Percentiles rank a stretch among this genome's conserved stretches.
These are phyloP conservation scores for Psidium friedrichsthalianum DNA, from an alignment of 345 rosid species.

Conservation along the genomic window DNA sequence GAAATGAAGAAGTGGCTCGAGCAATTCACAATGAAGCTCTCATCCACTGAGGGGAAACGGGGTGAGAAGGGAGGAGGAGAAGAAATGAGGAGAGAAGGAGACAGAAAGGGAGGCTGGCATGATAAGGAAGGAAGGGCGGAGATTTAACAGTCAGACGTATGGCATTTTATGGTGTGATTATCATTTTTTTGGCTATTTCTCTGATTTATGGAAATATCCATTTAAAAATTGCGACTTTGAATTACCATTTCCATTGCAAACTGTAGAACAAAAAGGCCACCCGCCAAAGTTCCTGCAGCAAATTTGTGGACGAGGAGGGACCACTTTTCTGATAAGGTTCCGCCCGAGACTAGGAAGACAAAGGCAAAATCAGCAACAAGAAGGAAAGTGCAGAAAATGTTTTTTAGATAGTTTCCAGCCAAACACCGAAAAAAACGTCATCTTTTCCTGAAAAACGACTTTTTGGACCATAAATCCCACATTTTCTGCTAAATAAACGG, in stretches of 20 bases:
- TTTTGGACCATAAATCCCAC: too few relatives aligned
- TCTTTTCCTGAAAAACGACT: too few relatives aligned
- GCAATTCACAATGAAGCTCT: neutral
- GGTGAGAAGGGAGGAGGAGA: neutral
- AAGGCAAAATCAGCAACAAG: neutral
- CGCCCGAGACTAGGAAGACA: neutral
- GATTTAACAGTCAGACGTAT: slow-evolving; percentile 60
- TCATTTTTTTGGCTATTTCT: neutral
- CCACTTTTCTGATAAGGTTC: neutral
- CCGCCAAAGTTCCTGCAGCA: neutral
- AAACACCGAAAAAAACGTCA: too few relatives aligned
- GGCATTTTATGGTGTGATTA: slow-evolving; percentile 19
- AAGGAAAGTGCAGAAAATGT: neutral
- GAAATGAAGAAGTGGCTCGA: neutral
- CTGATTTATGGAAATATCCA: neutral
- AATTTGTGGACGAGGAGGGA: neutral
- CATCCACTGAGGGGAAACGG: slow-evolving; percentile 3
- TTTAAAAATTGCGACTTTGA: neutral
- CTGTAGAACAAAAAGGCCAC: neutral
- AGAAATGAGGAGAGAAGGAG: slow-evolving; percentile 17
- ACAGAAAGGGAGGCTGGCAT: slow-evolving; percentile 12
- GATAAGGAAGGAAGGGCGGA: slow-evolving; percentile 99
- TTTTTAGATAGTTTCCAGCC: too few relatives aligned
- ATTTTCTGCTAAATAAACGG: too few relatives aligned
- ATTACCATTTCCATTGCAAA: neutral